These are phyloP conservation scores for Leccinum ambiguum DNA, from an alignment of 1,284 basidiomycete species.

Conservation along the genomic window DNA sequence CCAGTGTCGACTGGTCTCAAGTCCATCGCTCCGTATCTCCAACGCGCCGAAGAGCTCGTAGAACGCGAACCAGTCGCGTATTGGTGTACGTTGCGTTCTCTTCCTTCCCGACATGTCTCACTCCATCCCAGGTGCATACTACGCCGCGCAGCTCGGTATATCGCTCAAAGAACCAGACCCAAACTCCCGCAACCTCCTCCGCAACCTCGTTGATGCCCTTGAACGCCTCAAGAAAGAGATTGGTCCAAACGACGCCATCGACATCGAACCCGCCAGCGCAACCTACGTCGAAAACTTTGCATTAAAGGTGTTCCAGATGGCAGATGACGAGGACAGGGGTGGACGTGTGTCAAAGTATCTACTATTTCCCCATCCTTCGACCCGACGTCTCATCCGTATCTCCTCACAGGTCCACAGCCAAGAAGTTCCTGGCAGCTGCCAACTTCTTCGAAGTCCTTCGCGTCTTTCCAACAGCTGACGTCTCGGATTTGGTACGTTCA, in stretches of 20 bases:
- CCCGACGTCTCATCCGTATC: conserved; percentile 11
- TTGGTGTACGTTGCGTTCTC: conserved; percentile 72
- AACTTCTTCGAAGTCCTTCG: conserved; percentile 85
- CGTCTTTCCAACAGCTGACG: conserved; percentile 64
- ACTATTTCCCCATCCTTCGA: conserved; percentile 2
- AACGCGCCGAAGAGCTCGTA: conserved; percentile 85
- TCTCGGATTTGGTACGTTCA: conserved; percentile 46
- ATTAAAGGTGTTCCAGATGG: conserved; percentile 80
- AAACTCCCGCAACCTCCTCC: conserved; percentile 69
- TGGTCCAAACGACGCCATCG: conserved; percentile 78
- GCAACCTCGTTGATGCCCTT: conserved; percentile 74
- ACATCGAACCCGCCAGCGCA: conserved; percentile 78
- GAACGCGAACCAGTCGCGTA: conserved; percentile 85
- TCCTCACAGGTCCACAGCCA: conserved; percentile 64
- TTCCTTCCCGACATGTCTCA: neutral
- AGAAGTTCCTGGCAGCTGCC: conserved; percentile 61
- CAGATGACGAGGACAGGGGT: conserved; percentile 89
- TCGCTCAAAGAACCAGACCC: conserved; percentile 59
- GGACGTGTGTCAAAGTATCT: conserved; percentile 73
- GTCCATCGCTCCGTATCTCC: conserved; percentile 76
- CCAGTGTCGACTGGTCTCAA: conserved; percentile 60
- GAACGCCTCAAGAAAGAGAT: conserved; percentile 82
- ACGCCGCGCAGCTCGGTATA: conserved; percentile 89
- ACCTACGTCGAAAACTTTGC: conserved; percentile 97
- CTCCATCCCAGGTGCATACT: conserved; percentile 68